These are phyloP conservation scores for Rubia tinctorum DNA, from an alignment of 305 asterid genomes.

Conservation along the genomic window DNA sequence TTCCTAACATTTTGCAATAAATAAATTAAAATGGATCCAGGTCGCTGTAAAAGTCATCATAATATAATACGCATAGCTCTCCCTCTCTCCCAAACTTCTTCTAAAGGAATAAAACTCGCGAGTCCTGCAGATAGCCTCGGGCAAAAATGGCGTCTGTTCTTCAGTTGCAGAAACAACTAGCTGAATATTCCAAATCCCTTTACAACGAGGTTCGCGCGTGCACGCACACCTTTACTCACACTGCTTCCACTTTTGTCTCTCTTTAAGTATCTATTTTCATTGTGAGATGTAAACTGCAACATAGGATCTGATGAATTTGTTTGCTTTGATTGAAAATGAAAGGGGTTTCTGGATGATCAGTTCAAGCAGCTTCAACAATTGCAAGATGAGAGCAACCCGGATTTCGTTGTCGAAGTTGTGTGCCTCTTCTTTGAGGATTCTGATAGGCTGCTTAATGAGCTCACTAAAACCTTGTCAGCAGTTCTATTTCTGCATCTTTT, in stretches of 20 bases:
- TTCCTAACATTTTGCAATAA: too few relatives aligned
- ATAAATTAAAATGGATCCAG: neutral
- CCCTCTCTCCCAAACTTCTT: neutral
- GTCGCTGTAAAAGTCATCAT: neutral
- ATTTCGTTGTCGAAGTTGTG: conserved; percentile 37
- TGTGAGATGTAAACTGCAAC: neutral
- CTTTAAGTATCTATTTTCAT: neutral
- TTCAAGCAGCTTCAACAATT: conserved; percentile 36
- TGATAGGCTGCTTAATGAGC: conserved; percentile 35
- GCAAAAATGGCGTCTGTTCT: conserved; percentile 22
- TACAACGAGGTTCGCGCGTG: conserved; percentile 25
- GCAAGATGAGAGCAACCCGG: conserved; percentile 39
- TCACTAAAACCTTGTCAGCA: conserved; percentile 27
- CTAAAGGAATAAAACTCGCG: neutral
- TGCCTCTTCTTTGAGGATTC: conserved; percentile 36
- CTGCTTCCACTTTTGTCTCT: neutral
- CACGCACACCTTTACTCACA: neutral
- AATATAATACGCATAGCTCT: neutral
- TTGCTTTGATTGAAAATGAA: conserved; percentile 4
- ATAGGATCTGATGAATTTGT: neutral
- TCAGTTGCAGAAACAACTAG: conserved; percentile 32
- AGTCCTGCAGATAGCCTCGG: conserved; percentile 1
- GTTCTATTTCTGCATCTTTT: neutral
- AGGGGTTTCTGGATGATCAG: conserved; percentile 36
- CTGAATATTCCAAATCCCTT: conserved; percentile 27